Evolutionary conservation across 1,139 yeast genomes (phyloP).

Genomic region (Pichia sp.): DNA sequence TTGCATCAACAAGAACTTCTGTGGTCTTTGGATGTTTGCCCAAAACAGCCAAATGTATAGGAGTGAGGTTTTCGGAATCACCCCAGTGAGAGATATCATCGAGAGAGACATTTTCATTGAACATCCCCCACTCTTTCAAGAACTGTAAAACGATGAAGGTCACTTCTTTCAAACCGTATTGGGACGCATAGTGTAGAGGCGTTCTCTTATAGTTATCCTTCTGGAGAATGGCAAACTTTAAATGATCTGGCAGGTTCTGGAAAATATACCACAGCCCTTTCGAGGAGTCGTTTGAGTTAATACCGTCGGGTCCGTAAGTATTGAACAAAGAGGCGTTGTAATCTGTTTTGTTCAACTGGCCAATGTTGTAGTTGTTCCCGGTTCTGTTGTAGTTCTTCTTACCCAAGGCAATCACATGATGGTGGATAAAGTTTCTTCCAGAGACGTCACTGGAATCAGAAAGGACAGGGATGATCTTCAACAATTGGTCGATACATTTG

Average conservation of each 20-base stretch:
- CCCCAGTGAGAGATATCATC: constrained; percentile 68
- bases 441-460: constrained; percentile 70
- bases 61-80: constrained; percentile 78
- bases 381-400: constrained; percentile 35
- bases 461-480: constrained; percentile 44
- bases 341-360: constrained; percentile 24
- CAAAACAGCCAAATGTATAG: constrained; percentile 75
- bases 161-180: constrained; percentile 71
- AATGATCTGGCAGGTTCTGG: constrained; percentile 46
- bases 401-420: constrained; percentile 72
- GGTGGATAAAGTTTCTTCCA: constrained; percentile 81
- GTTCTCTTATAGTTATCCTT: constrained; percentile 76
- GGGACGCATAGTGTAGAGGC: constrained; percentile 87
- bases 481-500: constrained; percentile 53
- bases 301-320: constrained; percentile 65
- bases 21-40: constrained; percentile 83
- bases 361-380: constrained; percentile 17
- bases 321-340: constrained; percentile 38
- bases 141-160: constrained; percentile 53
- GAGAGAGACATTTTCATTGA: constrained; percentile 45
- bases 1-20: constrained; percentile 49
- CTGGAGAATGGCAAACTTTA: constrained; percentile 53
- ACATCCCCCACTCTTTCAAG: constrained; percentile 47
- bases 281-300: constrained; percentile 48
- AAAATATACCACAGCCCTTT: constrained; percentile 52